These are phyloP conservation scores for Acanthamoeba royreba DNA, from an alignment of 208 protist genomes.

Conservation along the genomic window DNA sequence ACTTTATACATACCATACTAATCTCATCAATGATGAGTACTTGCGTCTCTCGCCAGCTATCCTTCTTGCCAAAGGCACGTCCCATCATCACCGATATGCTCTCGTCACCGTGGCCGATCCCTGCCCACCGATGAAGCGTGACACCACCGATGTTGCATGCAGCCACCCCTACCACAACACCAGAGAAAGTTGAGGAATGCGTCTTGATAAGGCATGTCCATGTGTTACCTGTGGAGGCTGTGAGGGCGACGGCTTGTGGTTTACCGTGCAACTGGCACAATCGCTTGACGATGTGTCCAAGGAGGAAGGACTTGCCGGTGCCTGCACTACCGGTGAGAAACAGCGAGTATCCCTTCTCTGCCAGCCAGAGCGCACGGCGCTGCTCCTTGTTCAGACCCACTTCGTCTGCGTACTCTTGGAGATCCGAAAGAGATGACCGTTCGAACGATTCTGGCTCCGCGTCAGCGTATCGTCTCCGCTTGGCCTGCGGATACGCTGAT, in stretches of 20 bases:
- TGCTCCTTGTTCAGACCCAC: slow-evolving; percentile 39
- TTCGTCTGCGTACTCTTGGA: neutral
- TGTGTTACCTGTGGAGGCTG: slow-evolving; percentile 71
- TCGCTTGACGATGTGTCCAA: slow-evolving; percentile 53
- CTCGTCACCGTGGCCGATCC: slow-evolving; percentile 51
- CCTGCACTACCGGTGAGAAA: slow-evolving; percentile 74
- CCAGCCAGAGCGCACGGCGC: neutral
- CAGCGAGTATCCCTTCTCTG: slow-evolving; percentile 24
- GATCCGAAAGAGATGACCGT: no score
- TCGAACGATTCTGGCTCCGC: no score
- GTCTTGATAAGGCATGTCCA: no score
- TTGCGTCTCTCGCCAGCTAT: slow-evolving; percentile 22
- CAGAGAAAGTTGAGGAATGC: no score
- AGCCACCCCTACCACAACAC: no score
- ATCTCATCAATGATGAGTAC: slow-evolving; percentile 74
- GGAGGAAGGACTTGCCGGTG: slow-evolving; percentile 73
- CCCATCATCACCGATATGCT: neutral
- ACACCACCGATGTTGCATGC: slow-evolving; percentile 68
- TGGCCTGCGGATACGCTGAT: no score
- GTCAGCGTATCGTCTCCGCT: no score
- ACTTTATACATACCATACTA: slow-evolving; percentile 56
- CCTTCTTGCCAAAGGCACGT: neutral
- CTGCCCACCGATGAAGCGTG: slow-evolving; percentile 67
- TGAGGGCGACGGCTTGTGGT: slow-evolving; percentile 46
- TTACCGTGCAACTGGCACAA: neutral